Percentiles rank a stretch among this genome's conserved stretches.
Conservation (phyloP, 2,329 filamentous ascomycete species). For the Hysterium pulicare region DNA sequence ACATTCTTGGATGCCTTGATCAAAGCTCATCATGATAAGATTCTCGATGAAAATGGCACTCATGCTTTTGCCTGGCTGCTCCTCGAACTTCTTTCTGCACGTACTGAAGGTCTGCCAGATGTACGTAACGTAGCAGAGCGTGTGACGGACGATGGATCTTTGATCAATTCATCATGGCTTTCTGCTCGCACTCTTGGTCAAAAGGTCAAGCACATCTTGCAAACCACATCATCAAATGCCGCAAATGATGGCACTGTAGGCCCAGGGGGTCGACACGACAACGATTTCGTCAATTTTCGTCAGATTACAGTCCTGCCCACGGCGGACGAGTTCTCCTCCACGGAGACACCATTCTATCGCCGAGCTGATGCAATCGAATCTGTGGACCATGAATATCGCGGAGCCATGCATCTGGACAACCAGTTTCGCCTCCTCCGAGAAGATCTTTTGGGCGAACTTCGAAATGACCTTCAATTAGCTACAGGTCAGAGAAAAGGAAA, state of each 20-base stretch:
- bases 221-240: conserved; percentile 50
- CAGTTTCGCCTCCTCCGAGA: conserved; percentile 70
- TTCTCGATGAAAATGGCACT: conserved; percentile 21
- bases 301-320: conserved; percentile 65
- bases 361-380: conserved; percentile 50
- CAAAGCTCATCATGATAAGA: conserved; percentile 18
- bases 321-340: conserved; percentile 59
- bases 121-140: conserved; percentile 22
- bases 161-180: conserved; percentile 41
- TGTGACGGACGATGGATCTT: conserved; percentile 15
- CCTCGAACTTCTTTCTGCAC: conserved; percentile 48
- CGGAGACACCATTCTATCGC: conserved; percentile 52
- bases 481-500: conserved; percentile 49
- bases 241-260: conserved; percentile 12
- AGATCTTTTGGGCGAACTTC: conserved; percentile 66
- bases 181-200: conserved; percentile 54
- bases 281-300: conserved; percentile 62
- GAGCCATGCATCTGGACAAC: conserved; percentile 60
- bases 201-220: conserved; percentile 46
- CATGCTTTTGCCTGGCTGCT: conserved; percentile 39
- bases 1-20: conserved; percentile 54
- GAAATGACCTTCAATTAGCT: conserved; percentile 57
- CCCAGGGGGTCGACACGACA: conserved; percentile 70
- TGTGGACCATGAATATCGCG: conserved; percentile 34
- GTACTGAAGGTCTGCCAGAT: conserved; percentile 20